Conservation (phyloP, 2,329 filamentous ascomycete species). For the Colletotrichum gigasporum region DNA sequence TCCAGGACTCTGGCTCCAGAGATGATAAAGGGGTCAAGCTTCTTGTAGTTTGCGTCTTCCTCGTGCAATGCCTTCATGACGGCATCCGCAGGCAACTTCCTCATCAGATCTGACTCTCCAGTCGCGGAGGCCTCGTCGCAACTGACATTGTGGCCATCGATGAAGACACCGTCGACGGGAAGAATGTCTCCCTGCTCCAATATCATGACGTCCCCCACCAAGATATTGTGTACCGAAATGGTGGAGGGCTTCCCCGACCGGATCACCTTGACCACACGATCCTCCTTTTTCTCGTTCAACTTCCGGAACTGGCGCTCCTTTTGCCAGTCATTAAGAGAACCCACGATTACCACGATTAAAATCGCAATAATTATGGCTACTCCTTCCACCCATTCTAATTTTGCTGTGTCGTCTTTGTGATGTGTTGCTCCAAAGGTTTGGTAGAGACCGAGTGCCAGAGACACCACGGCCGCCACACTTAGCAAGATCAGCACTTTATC, state of each 20-base stretch:
- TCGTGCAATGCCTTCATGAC: slow-evolving; percentile 65
- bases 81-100: slow-evolving; percentile 69
- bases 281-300: slow-evolving; percentile 82
- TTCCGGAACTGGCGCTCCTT: slow-evolving; percentile 85
- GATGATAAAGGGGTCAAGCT: slow-evolving; percentile 83
- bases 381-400: slow-evolving; percentile 83
- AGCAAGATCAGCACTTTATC: slow-evolving; percentile 81
- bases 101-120: slow-evolving; percentile 78
- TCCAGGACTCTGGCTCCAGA: slow-evolving; percentile 80
- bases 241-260: slow-evolving; percentile 77
- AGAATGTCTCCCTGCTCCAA: slow-evolving; percentile 80
- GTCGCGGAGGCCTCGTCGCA: slow-evolving; percentile 80
- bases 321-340: slow-evolving; percentile 84
- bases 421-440: slow-evolving; percentile 71
- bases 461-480: slow-evolving; percentile 75
- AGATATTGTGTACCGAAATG: slow-evolving; percentile 75
- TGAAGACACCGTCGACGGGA: slow-evolving; percentile 75
- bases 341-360: slow-evolving; percentile 78
- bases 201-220: slow-evolving; percentile 79
- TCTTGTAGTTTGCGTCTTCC: slow-evolving; percentile 49
- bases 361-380: slow-evolving; percentile 85
- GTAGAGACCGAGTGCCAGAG: slow-evolving; percentile 78
- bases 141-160: slow-evolving; percentile 61
- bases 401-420: slow-evolving; percentile 55
- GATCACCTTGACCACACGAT: slow-evolving; percentile 77